phyloP scores from a whole-genome alignment of 306 rosid genomes.

The Urtica urens region DNA sequence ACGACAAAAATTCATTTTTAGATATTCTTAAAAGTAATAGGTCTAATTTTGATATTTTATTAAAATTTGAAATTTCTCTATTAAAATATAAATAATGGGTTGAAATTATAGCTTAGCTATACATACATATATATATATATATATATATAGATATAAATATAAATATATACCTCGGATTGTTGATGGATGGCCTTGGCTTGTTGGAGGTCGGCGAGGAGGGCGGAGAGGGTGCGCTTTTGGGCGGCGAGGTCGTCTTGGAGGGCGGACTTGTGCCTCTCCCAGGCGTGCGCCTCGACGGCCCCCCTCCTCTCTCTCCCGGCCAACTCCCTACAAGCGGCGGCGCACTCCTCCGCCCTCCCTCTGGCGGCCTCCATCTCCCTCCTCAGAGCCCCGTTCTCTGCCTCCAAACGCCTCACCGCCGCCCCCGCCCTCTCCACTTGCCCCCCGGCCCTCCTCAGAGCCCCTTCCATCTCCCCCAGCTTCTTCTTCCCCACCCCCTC shows the following conservation, averaged over 20 bases:
- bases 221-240: conserved; percentile 46
- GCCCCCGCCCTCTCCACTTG: conserved; percentile 83
- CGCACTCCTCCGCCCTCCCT: conserved; percentile 56
- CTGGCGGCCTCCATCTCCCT: conserved; percentile 80
- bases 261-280: conserved; percentile 69
- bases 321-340: conserved; percentile 68
- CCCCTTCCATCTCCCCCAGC: conserved; percentile 83
- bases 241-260: conserved; percentile 53
- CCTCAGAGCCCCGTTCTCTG: conserved; percentile 60
- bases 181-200: conserved; percentile 50
- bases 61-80: no score
- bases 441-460: conserved; percentile 67
- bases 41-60: no score
- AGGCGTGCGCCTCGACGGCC: conserved; percentile 45
- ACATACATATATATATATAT: no score
- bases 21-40: no score
- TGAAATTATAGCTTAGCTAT: no score
- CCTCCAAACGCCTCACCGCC: conserved; percentile 64
- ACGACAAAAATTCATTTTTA: no score
- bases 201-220: conserved; percentile 44
- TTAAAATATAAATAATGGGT: no score
- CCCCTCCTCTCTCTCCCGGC: conserved; percentile 72
- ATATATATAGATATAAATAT: no score
- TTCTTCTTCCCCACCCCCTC: conserved; percentile 82
- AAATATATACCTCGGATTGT: conserved; percentile 73